A percentile compares a stretch with the other conserved stretches of the same genome.
These are phyloP conservation scores for Coemansia sp. DNA, from an alignment of 371 early-diverging fungal genomes.

Conservation along the genomic window DNA sequence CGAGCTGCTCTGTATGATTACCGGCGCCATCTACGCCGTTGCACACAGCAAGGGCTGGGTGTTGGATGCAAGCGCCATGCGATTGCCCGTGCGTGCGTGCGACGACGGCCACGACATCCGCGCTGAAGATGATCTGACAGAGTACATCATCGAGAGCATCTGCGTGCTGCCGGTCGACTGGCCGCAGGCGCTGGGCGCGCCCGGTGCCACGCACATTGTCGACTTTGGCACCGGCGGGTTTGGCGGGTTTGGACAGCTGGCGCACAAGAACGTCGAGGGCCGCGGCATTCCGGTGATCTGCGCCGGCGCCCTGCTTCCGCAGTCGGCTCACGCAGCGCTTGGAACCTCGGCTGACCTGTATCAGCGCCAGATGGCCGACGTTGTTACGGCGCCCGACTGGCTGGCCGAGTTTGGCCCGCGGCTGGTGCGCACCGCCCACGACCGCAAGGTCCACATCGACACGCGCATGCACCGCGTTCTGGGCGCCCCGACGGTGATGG, in stretches of 20 bases:
- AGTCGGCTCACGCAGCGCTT: constrained; percentile 11
- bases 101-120: constrained; percentile 60
- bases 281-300: constrained; percentile 84
- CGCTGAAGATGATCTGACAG: constrained; percentile 14
- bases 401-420: constrained; percentile 79
- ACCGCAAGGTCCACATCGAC: constrained; percentile 76
- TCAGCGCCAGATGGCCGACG: constrained; percentile 65
- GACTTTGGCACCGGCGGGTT: constrained; percentile 93
- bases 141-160: constrained; percentile 72
- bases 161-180: constrained; percentile 78
- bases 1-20: constrained; percentile 55
- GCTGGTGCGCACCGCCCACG: constrained; percentile 55
- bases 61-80: constrained; percentile 57
- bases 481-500: constrained; percentile 57
- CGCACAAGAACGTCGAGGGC: constrained; percentile 89
- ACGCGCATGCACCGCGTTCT: constrained; percentile 84
- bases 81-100: constrained; percentile 76
- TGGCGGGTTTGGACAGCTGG: constrained; percentile 69
- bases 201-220: constrained; percentile 75
- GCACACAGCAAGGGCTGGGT: constrained; percentile 44
- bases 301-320: constrained; percentile 58
- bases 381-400: constrained; percentile 86
- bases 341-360: constrained; percentile 68
- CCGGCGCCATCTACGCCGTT: constrained; percentile 53
- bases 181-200: constrained; percentile 55